Evolutionary conservation across 108 stramenopile genomes (phyloP).

Genomic region (Hondaea fermentalgiana): DNA sequence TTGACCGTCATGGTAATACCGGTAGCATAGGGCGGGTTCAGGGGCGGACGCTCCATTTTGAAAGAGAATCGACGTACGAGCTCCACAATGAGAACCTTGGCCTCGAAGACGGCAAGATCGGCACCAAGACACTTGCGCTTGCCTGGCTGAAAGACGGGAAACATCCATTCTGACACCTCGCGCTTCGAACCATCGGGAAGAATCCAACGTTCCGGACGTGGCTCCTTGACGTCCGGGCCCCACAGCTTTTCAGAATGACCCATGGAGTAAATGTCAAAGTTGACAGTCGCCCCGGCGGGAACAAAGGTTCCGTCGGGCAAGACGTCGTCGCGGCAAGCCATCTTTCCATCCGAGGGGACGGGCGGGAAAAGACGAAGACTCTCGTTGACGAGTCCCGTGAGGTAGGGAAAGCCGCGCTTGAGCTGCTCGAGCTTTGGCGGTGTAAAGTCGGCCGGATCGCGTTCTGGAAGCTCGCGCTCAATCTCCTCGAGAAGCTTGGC

Average conservation of each 20-base stretch:
- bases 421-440: background rate
- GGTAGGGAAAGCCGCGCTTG: constrained; percentile 31
- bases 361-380: constrained; percentile 48
- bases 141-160: constrained; percentile 40
- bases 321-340: constrained; percentile 31
- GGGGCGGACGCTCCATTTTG: background rate
- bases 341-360: constrained; percentile 41
- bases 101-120: constrained; percentile 33
- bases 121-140: constrained; percentile 36
- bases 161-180: constrained; percentile 26
- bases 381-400: constrained; percentile 36
- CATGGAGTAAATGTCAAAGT: constrained; percentile 33
- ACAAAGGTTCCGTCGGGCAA: constrained; percentile 51
- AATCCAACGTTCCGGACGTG: constrained; percentile 43
- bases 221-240: constrained; percentile 36
- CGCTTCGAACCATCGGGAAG: constrained; percentile 16
- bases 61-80: background rate
- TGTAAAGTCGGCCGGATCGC: background rate
- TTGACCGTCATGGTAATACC: background rate
- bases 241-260: constrained; percentile 34
- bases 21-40: background rate
- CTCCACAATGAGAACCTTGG: constrained; percentile 25
- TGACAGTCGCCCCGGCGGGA: constrained; percentile 26
- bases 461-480: background rate
- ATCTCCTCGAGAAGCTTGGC: constrained; percentile 38